Conservation (phyloP, 768 basidiomycete species). For the Sporobolomyces pararoseus region DNA sequence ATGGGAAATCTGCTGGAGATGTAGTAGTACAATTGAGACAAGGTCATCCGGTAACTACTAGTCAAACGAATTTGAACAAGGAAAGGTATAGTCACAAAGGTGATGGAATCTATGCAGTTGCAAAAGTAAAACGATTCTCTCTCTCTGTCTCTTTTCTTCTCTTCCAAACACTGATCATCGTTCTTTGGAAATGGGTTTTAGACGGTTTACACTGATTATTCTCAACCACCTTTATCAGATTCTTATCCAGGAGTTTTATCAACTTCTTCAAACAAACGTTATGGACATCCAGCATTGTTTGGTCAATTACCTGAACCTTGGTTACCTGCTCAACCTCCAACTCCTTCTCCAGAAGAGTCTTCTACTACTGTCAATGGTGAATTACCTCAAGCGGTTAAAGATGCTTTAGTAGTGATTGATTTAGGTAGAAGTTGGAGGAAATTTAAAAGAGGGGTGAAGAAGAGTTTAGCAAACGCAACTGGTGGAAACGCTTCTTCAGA, state of each 20-base stretch:
- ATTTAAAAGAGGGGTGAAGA: conserved; percentile 44
- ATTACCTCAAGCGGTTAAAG: conserved; percentile 31
- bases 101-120: conserved; percentile 89
- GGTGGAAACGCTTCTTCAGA: background rate
- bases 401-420: conserved; percentile 72
- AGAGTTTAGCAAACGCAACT: conserved; percentile 1
- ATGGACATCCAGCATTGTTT: conserved; percentile 91
- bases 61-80: conserved; percentile 82
- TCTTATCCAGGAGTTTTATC: conserved; percentile 91
- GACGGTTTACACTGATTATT: conserved; percentile 53
- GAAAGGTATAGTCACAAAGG: conserved; percentile 88
- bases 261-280: conserved; percentile 80
- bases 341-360: conserved; percentile 8
- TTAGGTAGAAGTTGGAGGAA: conserved; percentile 68
- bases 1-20: conserved; percentile 58
- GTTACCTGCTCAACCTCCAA: conserved; percentile 64
- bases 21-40: conserved; percentile 69
- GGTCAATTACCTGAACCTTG: conserved; percentile 89
- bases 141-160: conserved; percentile 44
- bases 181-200: background rate
- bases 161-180: background rate
- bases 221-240: conserved; percentile 93
- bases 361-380: background rate
- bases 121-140: conserved; percentile 66
- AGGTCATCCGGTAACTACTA: conserved; percentile 82